Percentiles rank a stretch among this genome's conserved stretches.
Conservation (phyloP, 441 rosid species). For the Erodium chrysanthum region DNA sequence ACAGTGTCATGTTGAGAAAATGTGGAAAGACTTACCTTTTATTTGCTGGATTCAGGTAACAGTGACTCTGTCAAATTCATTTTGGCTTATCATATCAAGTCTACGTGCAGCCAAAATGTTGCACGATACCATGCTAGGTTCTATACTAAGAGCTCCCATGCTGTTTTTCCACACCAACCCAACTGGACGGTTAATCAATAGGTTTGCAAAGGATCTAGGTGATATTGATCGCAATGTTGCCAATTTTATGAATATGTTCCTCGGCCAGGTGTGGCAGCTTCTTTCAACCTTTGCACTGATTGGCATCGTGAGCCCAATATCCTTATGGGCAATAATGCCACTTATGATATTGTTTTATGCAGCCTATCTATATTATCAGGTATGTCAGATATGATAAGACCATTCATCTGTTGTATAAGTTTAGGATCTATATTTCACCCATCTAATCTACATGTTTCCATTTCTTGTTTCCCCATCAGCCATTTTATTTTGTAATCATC, state of each 20-base stretch:
- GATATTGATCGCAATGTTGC: conserved; percentile 93
- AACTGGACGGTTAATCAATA: conserved; percentile 80
- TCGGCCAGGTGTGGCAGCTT: conserved; percentile 74
- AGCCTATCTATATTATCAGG: conserved; percentile 96
- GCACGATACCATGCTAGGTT: conserved; percentile 86
- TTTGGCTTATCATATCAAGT: conserved; percentile 82
- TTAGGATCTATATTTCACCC: neutral
- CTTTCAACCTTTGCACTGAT: conserved; percentile 86
- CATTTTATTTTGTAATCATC: conserved; percentile 21
- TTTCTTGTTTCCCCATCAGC: neutral
- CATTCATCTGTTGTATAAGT: conserved; percentile 1
- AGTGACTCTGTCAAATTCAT: conserved; percentile 77
- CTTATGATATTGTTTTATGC: conserved; percentile 83
- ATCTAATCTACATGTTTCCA: neutral
- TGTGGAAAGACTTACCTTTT: neutral
- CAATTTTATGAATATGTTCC: conserved; percentile 61
- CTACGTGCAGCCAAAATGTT: conserved; percentile 74
- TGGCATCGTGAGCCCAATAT: conserved; percentile 92
- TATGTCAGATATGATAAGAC: conserved; percentile 22
- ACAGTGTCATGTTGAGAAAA: too few relatives aligned
- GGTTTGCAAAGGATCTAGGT: conserved; percentile 94
- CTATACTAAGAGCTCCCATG: conserved; percentile 96
- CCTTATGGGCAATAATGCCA: conserved; percentile 98
- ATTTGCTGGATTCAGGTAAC: conserved; percentile 45
- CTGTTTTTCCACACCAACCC: conserved; percentile 96